Base-by-base conservation (phyloP, 108 stramenopile species). In the Discostella stelligeroides region DNA sequence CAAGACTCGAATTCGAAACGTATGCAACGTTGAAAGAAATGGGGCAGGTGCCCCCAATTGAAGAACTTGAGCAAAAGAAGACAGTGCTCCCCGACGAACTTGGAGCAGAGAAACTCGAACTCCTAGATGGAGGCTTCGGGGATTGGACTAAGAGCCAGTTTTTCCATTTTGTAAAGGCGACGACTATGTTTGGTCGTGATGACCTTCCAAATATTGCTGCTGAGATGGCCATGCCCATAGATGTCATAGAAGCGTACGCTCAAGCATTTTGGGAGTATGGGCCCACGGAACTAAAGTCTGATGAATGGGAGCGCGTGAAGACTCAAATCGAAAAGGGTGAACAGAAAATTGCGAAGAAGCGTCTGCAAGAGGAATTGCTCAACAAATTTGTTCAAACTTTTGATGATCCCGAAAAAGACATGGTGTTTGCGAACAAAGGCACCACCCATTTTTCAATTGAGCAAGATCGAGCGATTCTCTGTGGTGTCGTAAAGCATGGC, bases 91-190 rank as follows among this genome's bases (percentile, higher is more conserved):
- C 72, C 56, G 84, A 88, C 49, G 89, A 88, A 38, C 71, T 70
- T 8, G 78, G 84, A 55, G 61, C 64, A 24, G 83, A 85, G 60
- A 88, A 66, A 40, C 56, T 72, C 42, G 88, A 88, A 41, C 87
- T 99, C 1, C 76, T 99, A 9, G 86, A 84, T 4, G 95, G 91
- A 66, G 98, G 97, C 18, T 99, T 98, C 54, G 88, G 90, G 8
- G 81, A 90, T 50, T 98, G 97, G 98, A 95, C 82, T 30, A 73
- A 92, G 18, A 82, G 82, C 66, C 95, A 98, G 60, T 98, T 91
- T 75, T 93, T 89, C 56, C 70, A 80, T 60, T 98, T 97, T 83
- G 90, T 98, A 39, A 90, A 92, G 59, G 95, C 97, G 0, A 73
- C 78, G 39, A 92, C 97, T 40, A 95, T 95, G 73, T 89, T 89